phyloP scores from a whole-genome alignment of 176 grass and related monocot genomes.

The Pontederia crassipes region DNA sequence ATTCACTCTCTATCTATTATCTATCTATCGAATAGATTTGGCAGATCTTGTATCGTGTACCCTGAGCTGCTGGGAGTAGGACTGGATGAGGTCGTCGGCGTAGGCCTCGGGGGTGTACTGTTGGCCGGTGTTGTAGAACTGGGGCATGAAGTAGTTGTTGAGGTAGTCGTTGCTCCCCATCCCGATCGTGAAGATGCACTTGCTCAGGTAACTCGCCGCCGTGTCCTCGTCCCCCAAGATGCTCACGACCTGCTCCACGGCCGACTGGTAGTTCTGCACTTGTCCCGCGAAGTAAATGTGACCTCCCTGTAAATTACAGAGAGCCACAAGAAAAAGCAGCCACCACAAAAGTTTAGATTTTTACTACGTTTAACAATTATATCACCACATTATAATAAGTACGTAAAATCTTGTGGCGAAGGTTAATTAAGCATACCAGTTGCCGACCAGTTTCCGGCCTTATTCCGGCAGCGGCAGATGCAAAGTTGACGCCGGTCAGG shows the following conservation, averaged over 20 bases:
- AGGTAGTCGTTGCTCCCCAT: slow-evolving; percentile 98
- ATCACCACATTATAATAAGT: too few species aligned
- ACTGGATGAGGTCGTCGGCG: slow-evolving; percentile 46
- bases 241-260: slow-evolving; percentile 53
- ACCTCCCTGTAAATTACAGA: slow-evolving; percentile 26
- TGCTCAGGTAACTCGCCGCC: slow-evolving; percentile 58
- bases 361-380: too few species aligned
- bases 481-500: slow-evolving; percentile 71
- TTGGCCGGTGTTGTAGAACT: slow-evolving; percentile 39
- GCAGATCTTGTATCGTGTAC: neutral
- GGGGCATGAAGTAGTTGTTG: slow-evolving; percentile 98
- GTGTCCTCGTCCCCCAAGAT: slow-evolving; percentile 65
- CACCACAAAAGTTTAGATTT: too few species aligned
- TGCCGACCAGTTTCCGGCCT: slow-evolving; percentile 77
- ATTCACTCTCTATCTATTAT: too few species aligned
- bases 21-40: too few species aligned
- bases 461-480: slow-evolving; percentile 87
- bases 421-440: slow-evolving; percentile 25
- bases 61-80: slow-evolving; percentile 60
- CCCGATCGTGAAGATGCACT: slow-evolving; percentile 77
- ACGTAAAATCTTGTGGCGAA: too few species aligned
- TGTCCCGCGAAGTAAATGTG: slow-evolving; percentile 53
- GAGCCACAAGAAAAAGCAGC: too few species aligned
- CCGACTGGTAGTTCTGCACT: slow-evolving; percentile 64
- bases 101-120: slow-evolving; percentile 75